Evolutionary conservation across 2,329 filamentous ascomycete genomes (phyloP).

Genomic region (Phoma sp.): DNA sequence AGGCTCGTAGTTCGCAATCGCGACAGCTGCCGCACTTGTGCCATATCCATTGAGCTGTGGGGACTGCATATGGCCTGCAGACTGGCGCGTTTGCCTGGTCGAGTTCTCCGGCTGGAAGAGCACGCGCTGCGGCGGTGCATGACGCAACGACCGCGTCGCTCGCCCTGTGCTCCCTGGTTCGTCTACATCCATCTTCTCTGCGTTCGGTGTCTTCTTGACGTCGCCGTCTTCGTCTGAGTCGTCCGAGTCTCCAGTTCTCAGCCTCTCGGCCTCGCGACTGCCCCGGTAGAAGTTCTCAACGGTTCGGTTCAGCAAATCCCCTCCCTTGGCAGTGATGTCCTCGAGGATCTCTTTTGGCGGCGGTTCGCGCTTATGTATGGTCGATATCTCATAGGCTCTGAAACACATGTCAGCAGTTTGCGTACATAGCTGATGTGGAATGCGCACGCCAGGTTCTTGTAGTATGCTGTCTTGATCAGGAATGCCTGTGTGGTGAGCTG

Average conservation of each 20-base stretch:
- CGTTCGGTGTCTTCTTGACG: constrained; percentile 56
- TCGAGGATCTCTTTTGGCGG: constrained; percentile 89
- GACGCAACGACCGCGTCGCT: constrained; percentile 64
- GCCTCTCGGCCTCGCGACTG: constrained; percentile 55
- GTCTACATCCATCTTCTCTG: constrained; percentile 59
- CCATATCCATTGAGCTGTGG: constrained; percentile 53
- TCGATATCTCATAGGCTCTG: constrained; percentile 81
- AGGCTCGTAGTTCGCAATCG: constrained; percentile 75
- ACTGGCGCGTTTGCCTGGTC: constrained; percentile 69
- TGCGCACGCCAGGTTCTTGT: constrained; percentile 77
- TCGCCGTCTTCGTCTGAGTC: constrained; percentile 54
- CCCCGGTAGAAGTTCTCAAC: constrained; percentile 73
- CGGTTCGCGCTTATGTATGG: constrained; percentile 78
- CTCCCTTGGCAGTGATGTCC: constrained; percentile 79
- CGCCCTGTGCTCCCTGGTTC: constrained; percentile 56
- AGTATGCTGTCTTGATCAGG: constrained; percentile 85
- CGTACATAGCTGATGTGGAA: constrained; percentile 11
- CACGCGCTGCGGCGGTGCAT: constrained; percentile 83
- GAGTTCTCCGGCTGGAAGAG: constrained; percentile 84
- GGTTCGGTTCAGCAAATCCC: constrained; percentile 78
- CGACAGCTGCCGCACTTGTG: constrained; percentile 56
- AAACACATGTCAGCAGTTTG: constrained; percentile 18
- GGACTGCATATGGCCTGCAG: constrained; percentile 48
- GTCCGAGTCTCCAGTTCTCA: constrained; percentile 61
- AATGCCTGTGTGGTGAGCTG: constrained; percentile 87